Evolutionary conservation across 306 rosid genomes (phyloP), one percentile per base, ranked within the genome.

Genomic region (Benincasa hispida): DNA sequence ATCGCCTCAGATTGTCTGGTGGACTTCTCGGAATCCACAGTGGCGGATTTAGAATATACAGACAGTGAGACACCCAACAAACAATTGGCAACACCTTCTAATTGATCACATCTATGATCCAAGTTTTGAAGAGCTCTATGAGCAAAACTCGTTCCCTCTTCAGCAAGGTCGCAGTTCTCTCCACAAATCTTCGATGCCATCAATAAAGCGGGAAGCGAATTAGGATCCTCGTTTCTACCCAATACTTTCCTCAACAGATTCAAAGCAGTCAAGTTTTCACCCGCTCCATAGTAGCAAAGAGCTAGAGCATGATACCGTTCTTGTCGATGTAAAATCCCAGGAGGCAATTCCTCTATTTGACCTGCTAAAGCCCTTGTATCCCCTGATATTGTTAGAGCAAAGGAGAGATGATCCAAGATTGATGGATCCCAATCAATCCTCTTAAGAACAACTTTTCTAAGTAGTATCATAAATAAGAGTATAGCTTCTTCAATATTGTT

Each of bases 391-490:
- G 97, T 87, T 32, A 92, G 75, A 72, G 98, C 96, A 88, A 87
- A 95, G 27, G 97, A 86, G 74, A 95, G 99, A 80, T 92, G 98
- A 78, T 95, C 97, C 84, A 95, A 75, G 83, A 92, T 90, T 79
- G 98, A 95, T 30, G 95, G 97, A 87, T 95, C 99, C 99, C 93
- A 89, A 76, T 88, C 83, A 83, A 92, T 90, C 89, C 81, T 88
- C 58, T 81, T 86, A 6, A 88, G 83, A 80, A 83, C 59, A 19
- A 79, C 69, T 81, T 89, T 89, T 81, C 91, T 92, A 50, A 88
- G 79, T 78, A 95, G 86, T 79, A 95, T 90, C 92, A 92, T 89
- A 39, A 95, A 81, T 77, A 95, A 85, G 76, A 95, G 97, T 82
- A 92, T 89, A 80, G 99, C 96, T 87, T 95, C 99, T 83, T 95